phyloP scores from a whole-genome alignment of 2,329 filamentous ascomycete species.

The Penicillium janthinellum region DNA sequence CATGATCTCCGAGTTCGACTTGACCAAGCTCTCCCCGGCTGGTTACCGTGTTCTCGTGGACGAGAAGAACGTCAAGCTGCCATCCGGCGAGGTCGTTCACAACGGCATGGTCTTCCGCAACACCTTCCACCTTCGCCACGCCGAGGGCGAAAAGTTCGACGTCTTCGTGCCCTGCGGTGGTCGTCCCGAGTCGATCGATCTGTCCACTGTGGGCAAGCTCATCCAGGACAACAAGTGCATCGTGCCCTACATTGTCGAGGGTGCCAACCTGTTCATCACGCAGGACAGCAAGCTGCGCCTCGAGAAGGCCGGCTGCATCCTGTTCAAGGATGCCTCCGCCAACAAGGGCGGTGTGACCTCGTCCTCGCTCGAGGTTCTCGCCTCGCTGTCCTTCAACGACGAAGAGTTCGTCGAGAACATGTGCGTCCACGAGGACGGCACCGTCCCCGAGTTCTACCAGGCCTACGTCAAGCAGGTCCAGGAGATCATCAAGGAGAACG shows the following conservation, averaged over 20 bases:
- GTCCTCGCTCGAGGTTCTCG: constrained; percentile 92
- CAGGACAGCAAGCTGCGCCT: constrained; percentile 96
- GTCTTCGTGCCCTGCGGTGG: constrained; percentile 95
- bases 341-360: constrained; percentile 99
- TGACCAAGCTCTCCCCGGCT: constrained; percentile 78
- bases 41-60: constrained; percentile 93
- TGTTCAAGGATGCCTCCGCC: constrained; percentile 97
- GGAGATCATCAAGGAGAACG: constrained; percentile 86
- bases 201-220: constrained; percentile 81
- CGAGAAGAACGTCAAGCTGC: constrained; percentile 84
- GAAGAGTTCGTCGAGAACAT: constrained; percentile 86
- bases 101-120: constrained; percentile 97
- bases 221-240: constrained; percentile 86
- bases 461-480: constrained; percentile 92
- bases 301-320: constrained; percentile 88
- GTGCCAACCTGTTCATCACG: constrained; percentile 97
- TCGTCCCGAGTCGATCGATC: constrained; percentile 92
- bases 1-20: constrained; percentile 89
- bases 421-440: constrained; percentile 78
- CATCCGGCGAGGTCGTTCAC: constrained; percentile 79
- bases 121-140: constrained; percentile 87
- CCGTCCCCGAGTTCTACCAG: constrained; percentile 86
- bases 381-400: constrained; percentile 92
- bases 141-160: constrained; percentile 67
- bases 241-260: constrained; percentile 95